Evolutionary conservation across 345 rosid species (phyloP), one percentile per base, ranked within the genome.

Genomic region (Noccaea bulbosa): DNA sequence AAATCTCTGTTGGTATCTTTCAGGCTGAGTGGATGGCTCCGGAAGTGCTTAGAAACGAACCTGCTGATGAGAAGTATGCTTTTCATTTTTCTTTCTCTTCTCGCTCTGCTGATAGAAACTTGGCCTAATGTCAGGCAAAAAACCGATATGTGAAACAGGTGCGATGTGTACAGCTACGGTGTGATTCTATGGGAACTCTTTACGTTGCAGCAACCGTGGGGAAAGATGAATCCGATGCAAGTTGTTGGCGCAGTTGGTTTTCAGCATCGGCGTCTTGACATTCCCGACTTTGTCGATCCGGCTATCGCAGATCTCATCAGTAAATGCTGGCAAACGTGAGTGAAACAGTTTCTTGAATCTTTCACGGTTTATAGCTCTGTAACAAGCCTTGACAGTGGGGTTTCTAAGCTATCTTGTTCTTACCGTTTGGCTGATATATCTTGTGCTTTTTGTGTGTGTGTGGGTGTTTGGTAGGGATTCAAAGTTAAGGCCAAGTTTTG

Each of bases 21-120:
- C 80, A 93, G 98, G 98, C 97, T 45, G 98, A 93, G 80, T 93
- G 98, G 98, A 93, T 93, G 97, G 97, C 98, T 69, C 98, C 98
- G 43, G 98, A 93, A 82, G 96, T 93, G 76, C 91, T 93, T 38
- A 82, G 92, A 85, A 93, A 93, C 54, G 98, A 93, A 80, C 98
- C 94, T 77, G 87, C 97, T 60, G 77, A 91, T 63, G 98, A 93
- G 77, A 93, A 93, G 98, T 93, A 93, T 27, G 80, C 5, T 56
- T 77, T 72, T 33, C 32, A 16, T 5, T 38, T 38, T 1, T 39
- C 51, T 71, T 74, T 24, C 16, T 24, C 5, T 59, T 38, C 41
- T 4, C 3, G 5, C 50, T 49, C 7, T 59, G 27, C 14, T 71
- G 43, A 34, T 32, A 44, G n/a, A n/a, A n/a, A n/a, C n/a, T n/a